These are phyloP conservation scores for Heteromeles arbutifolia DNA, from an alignment of 306 rosid species.

Conservation along the genomic window DNA sequence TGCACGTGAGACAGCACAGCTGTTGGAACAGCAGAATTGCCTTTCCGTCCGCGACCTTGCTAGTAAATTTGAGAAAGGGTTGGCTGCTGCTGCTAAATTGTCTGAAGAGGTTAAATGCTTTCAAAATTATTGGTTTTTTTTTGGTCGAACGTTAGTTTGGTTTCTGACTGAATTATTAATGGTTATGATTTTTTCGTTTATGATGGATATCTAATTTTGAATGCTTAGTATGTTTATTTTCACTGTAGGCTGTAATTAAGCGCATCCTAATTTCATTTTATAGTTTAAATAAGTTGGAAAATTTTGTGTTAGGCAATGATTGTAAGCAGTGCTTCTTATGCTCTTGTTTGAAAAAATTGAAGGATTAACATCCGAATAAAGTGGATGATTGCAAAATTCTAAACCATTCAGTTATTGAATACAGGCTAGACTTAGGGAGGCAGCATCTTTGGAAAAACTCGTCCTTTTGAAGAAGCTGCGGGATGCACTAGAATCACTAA, in stretches of 20 bases:
- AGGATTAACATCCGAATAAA: neutral
- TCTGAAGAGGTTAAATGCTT: conserved; percentile 69
- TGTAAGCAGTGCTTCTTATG: neutral
- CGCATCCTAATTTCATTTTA: neutral
- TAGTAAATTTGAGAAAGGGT: conserved; percentile 82
- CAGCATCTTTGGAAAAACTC: conserved; percentile 83
- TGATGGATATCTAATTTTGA: no score
- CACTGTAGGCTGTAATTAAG: neutral
- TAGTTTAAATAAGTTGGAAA: neutral
- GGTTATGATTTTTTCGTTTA: neutral
- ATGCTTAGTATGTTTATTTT: neutral
- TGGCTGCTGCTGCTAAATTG: conserved; percentile 94
- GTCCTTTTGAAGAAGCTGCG: conserved; percentile 90
- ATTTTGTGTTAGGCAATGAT: neutral
- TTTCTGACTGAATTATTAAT: neutral
- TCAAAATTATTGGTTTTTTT: neutral
- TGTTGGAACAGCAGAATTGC: conserved; percentile 90
- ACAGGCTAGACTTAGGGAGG: conserved; percentile 89
- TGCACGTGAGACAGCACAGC: conserved; percentile 83
- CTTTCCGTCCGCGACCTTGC: conserved; percentile 86
- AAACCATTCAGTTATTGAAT: conserved; percentile 22
- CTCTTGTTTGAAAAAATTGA: neutral
- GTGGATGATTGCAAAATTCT: conserved; percentile 7
- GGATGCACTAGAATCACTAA: conserved; percentile 84
- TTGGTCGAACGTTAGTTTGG: neutral